Evolutionary conservation across 169 alveolate species (phyloP).

Genomic region (Eimeria acervulina): DNA sequence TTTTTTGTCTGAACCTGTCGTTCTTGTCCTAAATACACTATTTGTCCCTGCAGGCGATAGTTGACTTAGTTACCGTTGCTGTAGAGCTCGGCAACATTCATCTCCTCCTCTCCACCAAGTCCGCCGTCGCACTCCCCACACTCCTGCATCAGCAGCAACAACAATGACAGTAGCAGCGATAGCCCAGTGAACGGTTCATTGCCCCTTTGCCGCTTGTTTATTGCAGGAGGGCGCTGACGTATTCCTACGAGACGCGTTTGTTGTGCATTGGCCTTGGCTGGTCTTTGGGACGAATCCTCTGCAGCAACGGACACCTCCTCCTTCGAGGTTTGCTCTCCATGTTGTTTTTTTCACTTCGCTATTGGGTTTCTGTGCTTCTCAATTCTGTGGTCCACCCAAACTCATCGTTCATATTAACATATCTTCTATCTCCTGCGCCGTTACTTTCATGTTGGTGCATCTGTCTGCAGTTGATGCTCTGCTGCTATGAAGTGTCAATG

Average conservation of each 20-base stretch:
- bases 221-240: slow-evolving; percentile 60
- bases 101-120: slow-evolving; percentile 18
- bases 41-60: slow-evolving; percentile 24
- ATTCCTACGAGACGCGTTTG: slow-evolving; percentile 73
- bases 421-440: neutral
- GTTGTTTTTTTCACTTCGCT: neutral
- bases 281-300: slow-evolving; percentile 68
- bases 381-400: neutral
- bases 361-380: neutral
- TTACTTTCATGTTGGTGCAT: neutral
- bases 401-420: neutral
- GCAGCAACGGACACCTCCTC: slow-evolving; percentile 45
- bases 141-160: neutral
- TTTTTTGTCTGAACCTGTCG: neutral
- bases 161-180: neutral
- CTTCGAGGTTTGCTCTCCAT: slow-evolving; percentile 41
- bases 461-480: neutral
- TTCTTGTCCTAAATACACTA: too few relatives aligned
- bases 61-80: slow-evolving; percentile 22
- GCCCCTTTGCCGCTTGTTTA: neutral
- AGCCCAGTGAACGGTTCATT: neutral
- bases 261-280: slow-evolving; percentile 81
- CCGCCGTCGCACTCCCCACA: neutral
- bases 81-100: slow-evolving; percentile 1
- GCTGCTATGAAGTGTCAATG: neutral